Evolutionary conservation across 345 rosid species (phyloP).

Genomic region (Triadica sebifera): DNA sequence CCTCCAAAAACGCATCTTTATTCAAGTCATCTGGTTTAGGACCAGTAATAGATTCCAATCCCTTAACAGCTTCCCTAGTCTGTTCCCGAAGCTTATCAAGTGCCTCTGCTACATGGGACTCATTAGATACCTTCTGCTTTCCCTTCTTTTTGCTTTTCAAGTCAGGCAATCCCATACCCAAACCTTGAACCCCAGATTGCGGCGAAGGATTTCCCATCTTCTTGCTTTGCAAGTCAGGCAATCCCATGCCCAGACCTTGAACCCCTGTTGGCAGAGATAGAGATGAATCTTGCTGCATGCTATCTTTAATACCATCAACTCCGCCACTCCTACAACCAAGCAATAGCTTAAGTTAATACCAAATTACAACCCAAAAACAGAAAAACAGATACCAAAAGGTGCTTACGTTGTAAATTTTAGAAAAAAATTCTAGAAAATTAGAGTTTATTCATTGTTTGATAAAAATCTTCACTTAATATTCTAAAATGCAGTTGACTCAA

Average conservation of each 20-base stretch:
- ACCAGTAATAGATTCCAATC: constrained; percentile 62
- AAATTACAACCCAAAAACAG: neutral
- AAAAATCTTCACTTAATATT: neutral
- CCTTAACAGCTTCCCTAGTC: constrained; percentile 79
- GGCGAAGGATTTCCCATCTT: constrained; percentile 52
- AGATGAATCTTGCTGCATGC: constrained; percentile 35
- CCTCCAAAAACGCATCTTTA: constrained; percentile 71
- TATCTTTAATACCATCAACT: constrained; percentile 32
- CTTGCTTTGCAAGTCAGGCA: constrained; percentile 85
- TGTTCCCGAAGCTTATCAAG: constrained; percentile 84
- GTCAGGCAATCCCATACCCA: constrained; percentile 94
- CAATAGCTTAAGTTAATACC: neutral
- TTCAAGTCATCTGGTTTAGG: constrained; percentile 43
- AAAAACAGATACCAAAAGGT: neutral
- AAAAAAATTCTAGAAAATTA: neutral
- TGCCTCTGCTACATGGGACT: constrained; percentile 73
- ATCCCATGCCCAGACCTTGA: constrained; percentile 86
- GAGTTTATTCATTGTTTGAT: neutral
- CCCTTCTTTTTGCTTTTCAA: constrained; percentile 81
- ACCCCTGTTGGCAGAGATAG: constrained; percentile 52
- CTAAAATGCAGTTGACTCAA: neutral
- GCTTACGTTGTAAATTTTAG: neutral
- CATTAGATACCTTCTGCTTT: constrained; percentile 60
- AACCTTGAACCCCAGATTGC: constrained; percentile 58
- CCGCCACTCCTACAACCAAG: constrained; percentile 43